phyloP scores from a whole-genome alignment of 192 early-diverging fungal genomes.

The Coemansia biformis region DNA sequence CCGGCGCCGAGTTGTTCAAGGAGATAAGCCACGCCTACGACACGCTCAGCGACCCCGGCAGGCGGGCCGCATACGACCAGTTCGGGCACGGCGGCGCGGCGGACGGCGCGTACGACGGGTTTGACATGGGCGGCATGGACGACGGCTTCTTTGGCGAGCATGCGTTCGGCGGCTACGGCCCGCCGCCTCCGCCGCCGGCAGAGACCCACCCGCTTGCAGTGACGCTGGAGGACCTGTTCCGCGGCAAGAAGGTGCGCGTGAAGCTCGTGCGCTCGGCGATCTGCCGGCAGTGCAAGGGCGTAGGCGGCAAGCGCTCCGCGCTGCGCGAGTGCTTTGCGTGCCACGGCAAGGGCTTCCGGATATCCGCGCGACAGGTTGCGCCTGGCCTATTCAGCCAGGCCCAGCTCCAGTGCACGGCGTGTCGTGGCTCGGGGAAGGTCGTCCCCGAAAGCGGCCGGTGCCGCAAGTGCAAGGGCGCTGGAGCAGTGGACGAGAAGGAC shows the following conservation, averaged over 20 bases:
- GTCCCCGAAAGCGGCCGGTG: constrained; percentile 85
- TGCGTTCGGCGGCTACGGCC: constrained; percentile 12
- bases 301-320: constrained; percentile 33
- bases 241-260: constrained; percentile 67
- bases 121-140: constrained; percentile 20
- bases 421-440: constrained; percentile 72
- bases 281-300: constrained; percentile 44
- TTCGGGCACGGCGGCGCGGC: constrained; percentile 51
- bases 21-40: constrained; percentile 82
- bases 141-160: constrained; percentile 15
- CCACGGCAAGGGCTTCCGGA: constrained; percentile 24
- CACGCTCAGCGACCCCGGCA: constrained; percentile 63
- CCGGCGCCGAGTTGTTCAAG: constrained; percentile 72
- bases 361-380: constrained; percentile 26
- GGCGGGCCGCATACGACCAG: constrained; percentile 67
- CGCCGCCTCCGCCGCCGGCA: constrained; percentile 8
- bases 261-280: constrained; percentile 38
- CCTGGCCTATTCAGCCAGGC: constrained; percentile 58
- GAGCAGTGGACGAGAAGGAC: constrained; percentile 82
- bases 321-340: constrained; percentile 44
- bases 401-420: constrained; percentile 63
- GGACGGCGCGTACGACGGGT: constrained; percentile 40
- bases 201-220: constrained; percentile 53
- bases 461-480: constrained; percentile 87
- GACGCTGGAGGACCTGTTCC: constrained; percentile 67